Evolutionary conservation across 805 yeast species (phyloP), one percentile per base, ranked within the genome.

Genomic region (Wickerhamiella kurtzmanii): DNA sequence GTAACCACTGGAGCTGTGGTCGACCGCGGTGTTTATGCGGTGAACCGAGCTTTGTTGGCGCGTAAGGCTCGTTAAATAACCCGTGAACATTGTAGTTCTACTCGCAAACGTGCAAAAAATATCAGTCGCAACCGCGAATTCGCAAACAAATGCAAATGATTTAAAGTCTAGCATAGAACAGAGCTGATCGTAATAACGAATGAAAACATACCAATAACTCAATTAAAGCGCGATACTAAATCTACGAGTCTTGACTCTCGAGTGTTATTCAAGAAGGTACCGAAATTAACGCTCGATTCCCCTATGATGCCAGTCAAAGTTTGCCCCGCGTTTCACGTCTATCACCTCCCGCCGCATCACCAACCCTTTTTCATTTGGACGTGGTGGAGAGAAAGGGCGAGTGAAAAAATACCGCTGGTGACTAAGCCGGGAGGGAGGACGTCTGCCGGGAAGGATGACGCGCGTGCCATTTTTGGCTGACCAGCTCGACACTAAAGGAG

Each of bases 1-100:
- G 69, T 92, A 49, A 88, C 96, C 22, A 87, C 89, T 22, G 97
- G 95, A 8, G 81, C 96, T 0, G 76, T 88, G 35, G 64, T 88
- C 42, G 98, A 92, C 63, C 75, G 86, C 50, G 79, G 94, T 2
- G 82, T 87, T 3, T 87, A 84, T 76, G 89, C 84, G 11, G 95
- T 95, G 1, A 88, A 87, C 60, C 77, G 76, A 63, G 84, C 80
- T 9, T 35, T 54, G 40, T 47, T 49, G 41, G 52, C 56, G 2
- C 50, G 55, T 16, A 55, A 55, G 47, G 49, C 44, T 22, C 53
- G 54, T 18, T 52, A 41, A 40, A n/a, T n/a, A n/a, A n/a, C n/a
- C n/a, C 18, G 4, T 16, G n/a, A 15, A n/a, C 17, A 20, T 5
- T 39, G 28, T 18, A 16, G 4, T 39, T 15, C n/a, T n/a, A n/a